Base-by-base conservation (phyloP, 257 asterid species). In the Mitragyna speciosa region DNA sequence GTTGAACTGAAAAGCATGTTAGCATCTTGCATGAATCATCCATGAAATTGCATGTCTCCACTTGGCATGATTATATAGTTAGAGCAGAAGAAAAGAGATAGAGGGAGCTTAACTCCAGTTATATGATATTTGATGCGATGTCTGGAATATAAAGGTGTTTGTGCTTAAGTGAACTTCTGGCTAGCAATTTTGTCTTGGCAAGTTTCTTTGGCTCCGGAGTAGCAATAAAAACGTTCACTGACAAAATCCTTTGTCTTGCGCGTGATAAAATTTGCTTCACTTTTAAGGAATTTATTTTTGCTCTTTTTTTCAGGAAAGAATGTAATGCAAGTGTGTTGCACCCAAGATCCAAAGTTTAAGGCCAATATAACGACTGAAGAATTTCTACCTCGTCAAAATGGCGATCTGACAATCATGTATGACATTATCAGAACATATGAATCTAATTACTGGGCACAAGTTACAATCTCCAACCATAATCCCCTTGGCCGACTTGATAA, bases 401-500 rank as follows among this genome's bases (percentile, higher is more conserved):
- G 99, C 3, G 99, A 93, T 80, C 91, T 95, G 5, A 93, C 97
- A 11, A 90, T 95, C 63, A 85, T 87, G 96, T 95, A 93, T 49
- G 99, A 95, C 12, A 89, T 95, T 47, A 80, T 76, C 12, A 80
- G 93, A 76, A 93, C 99, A 0, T 95, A 93, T 20, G 95, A 88
- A 2, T 82, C 92, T 15, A 92, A 81, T 69, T 95, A 95, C 77
- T 93, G 98, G 98, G 97, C 99, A 0, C 89, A 88, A 47, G 98
- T 95, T 39, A 87, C 89, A 1, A 93, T 95, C 8, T 85, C 90
- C 45, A 93, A 92, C 82, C 97, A 93, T 85, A 92, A 91, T 80
- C 89, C 95, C 4, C 96, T 95, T 7, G 98, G 96, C 56, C 89
- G 99, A 0, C 97, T 95, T 31, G 98, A 95, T 48, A 88, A 89